These are phyloP conservation scores for Biscogniauxia sp. DNA, from an alignment of 2,329 filamentous ascomycete genomes.

Conservation along the genomic window DNA sequence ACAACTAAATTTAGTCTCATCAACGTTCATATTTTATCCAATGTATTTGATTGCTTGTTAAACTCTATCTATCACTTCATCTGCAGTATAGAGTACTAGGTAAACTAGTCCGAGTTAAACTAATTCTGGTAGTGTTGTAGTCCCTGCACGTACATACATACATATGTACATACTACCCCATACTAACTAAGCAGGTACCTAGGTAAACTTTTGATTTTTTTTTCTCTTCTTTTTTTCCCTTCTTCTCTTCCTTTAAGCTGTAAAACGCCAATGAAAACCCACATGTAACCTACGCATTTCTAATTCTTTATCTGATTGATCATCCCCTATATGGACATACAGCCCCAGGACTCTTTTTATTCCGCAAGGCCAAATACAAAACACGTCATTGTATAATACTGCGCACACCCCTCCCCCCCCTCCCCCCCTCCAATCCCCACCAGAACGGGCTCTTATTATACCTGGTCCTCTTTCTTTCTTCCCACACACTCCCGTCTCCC, in stretches of 20 bases:
- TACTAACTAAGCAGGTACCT: too few relatives aligned
- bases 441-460: background rate
- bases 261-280: background rate
- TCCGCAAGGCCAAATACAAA: background rate
- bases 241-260: background rate
- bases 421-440: background rate
- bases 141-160: too few relatives aligned
- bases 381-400: background rate
- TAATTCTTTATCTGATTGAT: background rate
- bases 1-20: too few relatives aligned
- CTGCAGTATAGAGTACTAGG: too few relatives aligned
- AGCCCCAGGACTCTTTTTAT: background rate
- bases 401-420: background rate
- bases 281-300: background rate
- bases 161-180: too few relatives aligned
- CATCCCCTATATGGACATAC: background rate
- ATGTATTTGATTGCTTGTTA: too few relatives aligned
- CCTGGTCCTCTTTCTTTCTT: background rate
- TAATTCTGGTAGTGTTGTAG: too few relatives aligned
- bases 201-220: too few relatives aligned
- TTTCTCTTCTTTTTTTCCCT: too few relatives aligned
- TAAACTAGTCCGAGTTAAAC: too few relatives aligned
- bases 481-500: slow-evolving; percentile 1
- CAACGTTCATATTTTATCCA: too few relatives aligned
- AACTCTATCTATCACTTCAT: too few relatives aligned